Conservation (phyloP, 1,139 yeast genomes). For the Sugiyamaella neomexicana region DNA sequence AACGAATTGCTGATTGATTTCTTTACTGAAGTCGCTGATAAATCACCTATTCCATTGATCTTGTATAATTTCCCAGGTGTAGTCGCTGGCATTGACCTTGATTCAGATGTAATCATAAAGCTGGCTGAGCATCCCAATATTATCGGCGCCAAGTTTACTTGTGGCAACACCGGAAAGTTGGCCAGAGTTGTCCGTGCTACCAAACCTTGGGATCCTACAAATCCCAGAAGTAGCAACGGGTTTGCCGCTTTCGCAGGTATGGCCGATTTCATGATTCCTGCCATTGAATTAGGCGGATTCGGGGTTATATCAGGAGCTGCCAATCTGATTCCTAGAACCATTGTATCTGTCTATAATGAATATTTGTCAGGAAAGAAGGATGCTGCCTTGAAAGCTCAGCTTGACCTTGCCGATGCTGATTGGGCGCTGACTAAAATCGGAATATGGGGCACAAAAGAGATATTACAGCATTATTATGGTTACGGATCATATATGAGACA, state of each 20-base stretch:
- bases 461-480: constrained; percentile 11
- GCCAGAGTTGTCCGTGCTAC: constrained; percentile 40
- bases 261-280: constrained; percentile 48
- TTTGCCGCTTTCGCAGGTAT: constrained; percentile 36
- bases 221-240: constrained; percentile 2
- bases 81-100: constrained; percentile 48
- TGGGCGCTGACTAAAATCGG: constrained; percentile 17
- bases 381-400: constrained; percentile 7
- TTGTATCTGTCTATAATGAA: constrained; percentile 3
- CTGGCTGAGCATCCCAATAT: constrained; percentile 54
- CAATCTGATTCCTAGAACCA: constrained; percentile 44
- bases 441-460: constrained; percentile 13
- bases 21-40: constrained; percentile 41
- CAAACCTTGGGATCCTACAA: constrained; percentile 11
- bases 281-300: constrained; percentile 44
- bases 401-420: constrained; percentile 12
- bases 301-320: constrained; percentile 51
- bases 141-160: constrained; percentile 49
- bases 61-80: constrained; percentile 52
- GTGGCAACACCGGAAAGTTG: constrained; percentile 45
- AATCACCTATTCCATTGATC: constrained; percentile 46
- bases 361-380: constrained; percentile 1
- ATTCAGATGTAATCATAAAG: constrained; percentile 68
- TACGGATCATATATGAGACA: constrained; percentile 14
- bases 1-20: constrained; percentile 12